Evolutionary conservation across 73 alveolate species (phyloP), one percentile per base, ranked within the genome.

Genomic region (Tetrahymena malaccensis): DNA sequence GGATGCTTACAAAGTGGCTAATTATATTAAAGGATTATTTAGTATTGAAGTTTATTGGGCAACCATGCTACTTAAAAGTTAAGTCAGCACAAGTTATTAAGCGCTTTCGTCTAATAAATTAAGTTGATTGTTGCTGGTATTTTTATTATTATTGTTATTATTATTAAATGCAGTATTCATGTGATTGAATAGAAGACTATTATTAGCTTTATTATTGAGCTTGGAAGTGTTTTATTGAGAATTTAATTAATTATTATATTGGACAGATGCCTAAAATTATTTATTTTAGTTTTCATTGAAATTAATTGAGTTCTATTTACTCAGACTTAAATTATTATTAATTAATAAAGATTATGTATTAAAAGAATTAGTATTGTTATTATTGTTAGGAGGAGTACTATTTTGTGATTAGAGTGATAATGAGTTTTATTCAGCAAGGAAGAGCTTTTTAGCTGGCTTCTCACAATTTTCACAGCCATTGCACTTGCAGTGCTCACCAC

Each of bases 401-500:
- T n/a, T 31, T 31, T 70, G 37, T 27, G 89, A 70, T 25, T 70
- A 33, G 31, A 70, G 89, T 12, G 89, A 70, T 70, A 70, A 70
- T 27, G 89, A 70, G 89, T 70, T 70, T 70, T 70, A 70, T n/a
- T 70, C 89, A 70, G 89, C 89, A 27, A 70, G 85, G 84, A 93
- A 89, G 34, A 85, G 95, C 19, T 95, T 95, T 95, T 95, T 95
- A 31, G 94, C 94, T 37, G 97, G 97, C 57, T 83, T 50, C 34
- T 96, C 98, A 57, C 96, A 94, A 96, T 99, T 99, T 94, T 96
- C 98, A 94, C 99, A 99, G 33, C 97, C 98, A 93, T 97, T 96
- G 95, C 99, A 99, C 96, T 98, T 98, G 96, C 99, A 99, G 44
- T 94, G 93, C 34, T 96, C 99, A 1, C 99, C 83, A 94, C 99